phyloP scores from a whole-genome alignment of 192 early-diverging fungal genomes.

The Allomyces arbusculus region DNA sequence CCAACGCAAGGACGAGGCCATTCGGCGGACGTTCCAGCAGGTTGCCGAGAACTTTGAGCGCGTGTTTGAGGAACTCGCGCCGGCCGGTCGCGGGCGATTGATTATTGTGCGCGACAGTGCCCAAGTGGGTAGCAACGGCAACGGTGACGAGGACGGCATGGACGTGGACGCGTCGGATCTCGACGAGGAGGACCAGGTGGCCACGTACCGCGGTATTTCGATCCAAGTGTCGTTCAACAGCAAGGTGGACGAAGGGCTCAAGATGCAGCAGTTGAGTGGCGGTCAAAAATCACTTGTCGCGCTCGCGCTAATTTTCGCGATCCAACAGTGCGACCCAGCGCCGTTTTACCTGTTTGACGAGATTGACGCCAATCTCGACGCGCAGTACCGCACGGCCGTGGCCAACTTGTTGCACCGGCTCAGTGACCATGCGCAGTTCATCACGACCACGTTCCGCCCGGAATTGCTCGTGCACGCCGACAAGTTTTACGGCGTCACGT shows the following conservation, averaged over 20 bases:
- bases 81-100: conserved; percentile 60
- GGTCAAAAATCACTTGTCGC: conserved; percentile 97
- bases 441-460: conserved; percentile 94
- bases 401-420: conserved; percentile 87
- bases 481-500: conserved; percentile 95
- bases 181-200: conserved; percentile 1
- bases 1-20: conserved; percentile 90
- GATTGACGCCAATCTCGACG: conserved; percentile 95
- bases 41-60: conserved; percentile 70
- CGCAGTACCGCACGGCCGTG: conserved; percentile 79
- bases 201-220: conserved; percentile 38
- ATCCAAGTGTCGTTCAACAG: conserved; percentile 90
- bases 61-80: conserved; percentile 80
- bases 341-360: conserved; percentile 99
- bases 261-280: conserved; percentile 89
- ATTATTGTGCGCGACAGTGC: conserved; percentile 60
- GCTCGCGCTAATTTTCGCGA: conserved; percentile 90
- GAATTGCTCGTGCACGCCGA: conserved; percentile 79
- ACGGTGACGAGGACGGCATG: not conserved
- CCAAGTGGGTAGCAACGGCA: conserved; percentile 7
- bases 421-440: conserved; percentile 73
- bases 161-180: not conserved
- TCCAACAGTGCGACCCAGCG: conserved; percentile 93
- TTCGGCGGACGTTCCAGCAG: conserved; percentile 85
- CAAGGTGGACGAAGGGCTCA: conserved; percentile 61